Evolutionary conservation across 2,329 filamentous ascomycete species (phyloP), one percentile per base, ranked within the genome.

Genomic region (Venturia oleaginea): DNA sequence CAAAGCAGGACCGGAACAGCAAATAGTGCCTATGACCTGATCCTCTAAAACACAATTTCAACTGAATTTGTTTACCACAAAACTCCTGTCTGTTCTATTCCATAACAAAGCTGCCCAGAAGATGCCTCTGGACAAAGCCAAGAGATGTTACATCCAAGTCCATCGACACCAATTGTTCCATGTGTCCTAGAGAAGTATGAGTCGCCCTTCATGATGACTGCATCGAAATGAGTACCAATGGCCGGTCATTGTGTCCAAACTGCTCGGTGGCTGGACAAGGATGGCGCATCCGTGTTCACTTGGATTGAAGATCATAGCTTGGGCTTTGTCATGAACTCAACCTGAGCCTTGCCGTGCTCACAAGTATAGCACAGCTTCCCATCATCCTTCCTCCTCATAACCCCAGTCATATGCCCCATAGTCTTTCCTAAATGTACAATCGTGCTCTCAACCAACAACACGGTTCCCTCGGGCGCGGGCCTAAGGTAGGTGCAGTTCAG

Each of bases 401-500:
- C 69, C 2, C 76, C 79, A 65, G 70, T 74, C 22, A 75, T 70
- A 8, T 76, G 68, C 1, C 74, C 77, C 66, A 78, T 68, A 13
- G 70, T 71, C 70, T 76, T 77, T 11, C 79, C 79, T 34, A 78
- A 68, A 69, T 77, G 73, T 64, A 80, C 73, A 4, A 80, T 74
- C 69, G 78, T 75, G 66, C 76, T 76, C 67, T 79, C 77, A 32
- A 80, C 71, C 37, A 72, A 69, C 19, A 80, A 64, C 62, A 74
- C 74, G 37, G 73, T 68, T 0, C 78, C 79, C 61, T 76, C 71
- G 4, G 72, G 69, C 34, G 76, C 76, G 4, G 78, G 78, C 13
- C 77, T 68, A 43, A 81, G 65, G 66, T 80, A 81, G 2, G 75
- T 79, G 60, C 78, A 78, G 67, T 76, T 80, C 66, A 81, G 69